A percentile compares a stretch with the other conserved stretches of the same genome.
phyloP scores from a whole-genome alignment of 2,329 filamentous ascomycete genomes.

The Exophiala sideris region DNA sequence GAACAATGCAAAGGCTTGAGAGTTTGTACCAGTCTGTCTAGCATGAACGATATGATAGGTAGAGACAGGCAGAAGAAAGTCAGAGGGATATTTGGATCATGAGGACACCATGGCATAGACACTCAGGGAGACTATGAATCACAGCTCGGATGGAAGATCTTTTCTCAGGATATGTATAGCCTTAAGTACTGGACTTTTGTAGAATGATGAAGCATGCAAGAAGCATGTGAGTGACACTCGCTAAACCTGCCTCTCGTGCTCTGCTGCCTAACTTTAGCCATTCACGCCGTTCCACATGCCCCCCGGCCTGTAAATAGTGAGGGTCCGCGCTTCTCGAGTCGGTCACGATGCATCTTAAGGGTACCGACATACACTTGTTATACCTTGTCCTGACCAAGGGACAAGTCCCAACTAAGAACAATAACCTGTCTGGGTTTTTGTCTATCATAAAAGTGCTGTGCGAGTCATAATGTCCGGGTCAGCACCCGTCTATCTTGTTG shows the following conservation, averaged over 20 bases:
- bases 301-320: neutral
- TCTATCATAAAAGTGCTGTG: neutral
- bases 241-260: conserved; percentile 6
- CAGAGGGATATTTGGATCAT: too few species aligned
- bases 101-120: too few species aligned
- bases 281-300: conserved; percentile 2
- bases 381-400: neutral
- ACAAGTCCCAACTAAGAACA: neutral
- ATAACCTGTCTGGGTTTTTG: too few species aligned
- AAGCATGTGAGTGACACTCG: conserved; percentile 15
- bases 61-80: too few species aligned
- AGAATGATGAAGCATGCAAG: neutral
- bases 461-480: conserved; percentile 12
- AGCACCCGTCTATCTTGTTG: conserved; percentile 2
- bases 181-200: too few species aligned
- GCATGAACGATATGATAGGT: too few species aligned
- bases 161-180: too few species aligned
- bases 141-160: too few species aligned
- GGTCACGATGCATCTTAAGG: conserved; percentile 2
- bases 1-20: conserved; percentile 54
- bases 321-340: conserved; percentile 1
- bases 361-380: conserved; percentile 1
- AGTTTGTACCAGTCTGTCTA: neutral
- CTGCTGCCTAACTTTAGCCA: neutral
- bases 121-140: too few species aligned